Conservation (phyloP, 2,329 filamentous ascomycete genomes). For the Dactylonectria macrodidyma region DNA sequence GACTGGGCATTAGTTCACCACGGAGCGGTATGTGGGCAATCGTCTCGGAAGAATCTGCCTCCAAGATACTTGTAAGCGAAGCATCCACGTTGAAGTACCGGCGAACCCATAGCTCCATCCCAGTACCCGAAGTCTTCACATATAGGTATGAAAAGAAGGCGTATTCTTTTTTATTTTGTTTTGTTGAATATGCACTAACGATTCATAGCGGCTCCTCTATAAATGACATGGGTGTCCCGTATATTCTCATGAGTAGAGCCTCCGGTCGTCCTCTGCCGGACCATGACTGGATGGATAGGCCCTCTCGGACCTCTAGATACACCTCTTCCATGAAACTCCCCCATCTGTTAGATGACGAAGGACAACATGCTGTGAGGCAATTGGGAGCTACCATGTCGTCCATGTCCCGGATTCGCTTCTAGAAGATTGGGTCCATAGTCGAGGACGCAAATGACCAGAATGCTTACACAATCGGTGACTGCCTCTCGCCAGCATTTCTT, state of each 20-base stretch:
- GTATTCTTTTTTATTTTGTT: too few species aligned
- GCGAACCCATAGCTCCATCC: constrained; percentile 33
- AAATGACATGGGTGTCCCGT: constrained; percentile 43
- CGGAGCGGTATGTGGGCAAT: constrained; percentile 6
- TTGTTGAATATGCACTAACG: too few species aligned
- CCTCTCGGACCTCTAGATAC: constrained; percentile 29
- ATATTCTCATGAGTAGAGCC: constrained; percentile 46
- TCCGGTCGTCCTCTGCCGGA: constrained; percentile 35
- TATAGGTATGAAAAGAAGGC: constrained; percentile 34
- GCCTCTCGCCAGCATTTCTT: constrained; percentile 39
- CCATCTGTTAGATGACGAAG: constrained; percentile 33
- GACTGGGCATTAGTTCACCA: constrained; percentile 44
- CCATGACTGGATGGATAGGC: constrained; percentile 39
- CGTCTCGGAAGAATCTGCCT: constrained; percentile 33
- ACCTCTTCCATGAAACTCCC: background rate
- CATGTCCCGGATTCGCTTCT: constrained; percentile 36
- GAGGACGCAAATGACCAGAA: constrained; percentile 26
- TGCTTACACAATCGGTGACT: constrained; percentile 40
- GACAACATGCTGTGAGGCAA: constrained; percentile 40
- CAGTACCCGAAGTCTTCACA: constrained; percentile 44
- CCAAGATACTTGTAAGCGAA: constrained; percentile 44
- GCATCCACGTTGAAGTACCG: constrained; percentile 42
- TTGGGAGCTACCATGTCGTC: constrained; percentile 36
- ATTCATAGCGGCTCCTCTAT: constrained; percentile 27
- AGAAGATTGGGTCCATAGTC: constrained; percentile 44